phyloP scores from a whole-genome alignment of 768 basidiomycete genomes.

The Mycena olivaceomarginata region DNA sequence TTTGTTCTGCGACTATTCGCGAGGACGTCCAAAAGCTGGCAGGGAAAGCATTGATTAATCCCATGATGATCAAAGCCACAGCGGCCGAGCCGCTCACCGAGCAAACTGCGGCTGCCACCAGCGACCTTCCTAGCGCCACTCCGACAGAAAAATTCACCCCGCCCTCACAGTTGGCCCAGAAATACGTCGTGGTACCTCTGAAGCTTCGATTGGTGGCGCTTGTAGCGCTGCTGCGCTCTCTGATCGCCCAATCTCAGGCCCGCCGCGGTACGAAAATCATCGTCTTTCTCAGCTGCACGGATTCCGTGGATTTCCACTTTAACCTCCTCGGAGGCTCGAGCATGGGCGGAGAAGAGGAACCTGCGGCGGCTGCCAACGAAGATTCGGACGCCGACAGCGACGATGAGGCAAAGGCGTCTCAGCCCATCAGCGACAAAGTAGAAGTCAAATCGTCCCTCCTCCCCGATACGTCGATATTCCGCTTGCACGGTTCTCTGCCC shows the following conservation, averaged over 20 bases:
- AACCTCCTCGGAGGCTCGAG: slow-evolving; percentile 81
- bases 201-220: slow-evolving; percentile 96
- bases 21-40: slow-evolving; percentile 97
- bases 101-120: slow-evolving; percentile 39
- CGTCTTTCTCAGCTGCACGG: slow-evolving; percentile 97
- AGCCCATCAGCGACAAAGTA: slow-evolving; percentile 63
- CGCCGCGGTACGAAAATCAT: slow-evolving; percentile 84
- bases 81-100: slow-evolving; percentile 64
- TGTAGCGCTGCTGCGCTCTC: slow-evolving; percentile 87
- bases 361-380: slow-evolving; percentile 51
- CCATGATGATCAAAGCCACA: slow-evolving; percentile 89
- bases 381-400: slow-evolving; percentile 53
- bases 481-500: slow-evolving; percentile 95
- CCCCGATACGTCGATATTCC: slow-evolving; percentile 88
- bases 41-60: slow-evolving; percentile 85
- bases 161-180: slow-evolving; percentile 94
- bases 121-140: slow-evolving; percentile 42
- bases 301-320: slow-evolving; percentile 99
- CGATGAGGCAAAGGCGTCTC: slow-evolving; percentile 51
- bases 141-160: slow-evolving; percentile 86
- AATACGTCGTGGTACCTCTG: slow-evolving; percentile 91
- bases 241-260: slow-evolving; percentile 78
- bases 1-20: slow-evolving; percentile 97
- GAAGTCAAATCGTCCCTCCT: slow-evolving; percentile 84
- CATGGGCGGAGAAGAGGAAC: slow-evolving; percentile 70